Conservation (phyloP, 257 asterid species). For the Gentiana dahurica region DNA sequence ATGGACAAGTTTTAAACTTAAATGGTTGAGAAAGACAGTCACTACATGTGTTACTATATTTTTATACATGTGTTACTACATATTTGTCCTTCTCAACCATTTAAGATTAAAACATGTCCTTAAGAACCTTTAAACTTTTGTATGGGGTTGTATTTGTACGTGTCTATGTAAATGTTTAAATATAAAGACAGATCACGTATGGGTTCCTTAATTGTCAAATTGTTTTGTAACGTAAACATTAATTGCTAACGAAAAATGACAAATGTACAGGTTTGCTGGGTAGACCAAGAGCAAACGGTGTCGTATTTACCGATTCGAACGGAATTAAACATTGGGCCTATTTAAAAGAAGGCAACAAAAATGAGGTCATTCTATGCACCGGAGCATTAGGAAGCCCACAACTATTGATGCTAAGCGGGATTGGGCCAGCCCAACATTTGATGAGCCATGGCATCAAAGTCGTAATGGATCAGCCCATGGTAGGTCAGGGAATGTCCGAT, state of each 20-base stretch:
- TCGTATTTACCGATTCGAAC: constrained; percentile 36
- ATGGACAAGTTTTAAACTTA: no score
- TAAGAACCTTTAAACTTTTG: no score
- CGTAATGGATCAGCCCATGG: constrained; percentile 35
- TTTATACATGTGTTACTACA: no score
- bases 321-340: constrained; percentile 42
- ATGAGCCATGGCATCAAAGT: constrained; percentile 15
- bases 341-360: constrained; percentile 22
- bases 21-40: no score
- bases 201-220: not conserved
- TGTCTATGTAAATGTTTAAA: not conserved
- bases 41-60: no score
- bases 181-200: not conserved
- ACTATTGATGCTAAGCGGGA: constrained; percentile 61
- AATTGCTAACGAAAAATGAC: no score
- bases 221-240: not conserved
- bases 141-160: no score
- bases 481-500: constrained; percentile 75
- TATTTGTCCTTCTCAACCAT: no score
- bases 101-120: no score
- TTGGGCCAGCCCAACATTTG: constrained; percentile 25
- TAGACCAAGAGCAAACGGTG: constrained; percentile 47
- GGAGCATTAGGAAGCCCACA: constrained; percentile 96
- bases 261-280: constrained; percentile 13
- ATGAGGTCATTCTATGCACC: constrained; percentile 54